phyloP scores from a whole-genome alignment of 768 basidiomycete species.

The Cyclocybe cylindracea region DNA sequence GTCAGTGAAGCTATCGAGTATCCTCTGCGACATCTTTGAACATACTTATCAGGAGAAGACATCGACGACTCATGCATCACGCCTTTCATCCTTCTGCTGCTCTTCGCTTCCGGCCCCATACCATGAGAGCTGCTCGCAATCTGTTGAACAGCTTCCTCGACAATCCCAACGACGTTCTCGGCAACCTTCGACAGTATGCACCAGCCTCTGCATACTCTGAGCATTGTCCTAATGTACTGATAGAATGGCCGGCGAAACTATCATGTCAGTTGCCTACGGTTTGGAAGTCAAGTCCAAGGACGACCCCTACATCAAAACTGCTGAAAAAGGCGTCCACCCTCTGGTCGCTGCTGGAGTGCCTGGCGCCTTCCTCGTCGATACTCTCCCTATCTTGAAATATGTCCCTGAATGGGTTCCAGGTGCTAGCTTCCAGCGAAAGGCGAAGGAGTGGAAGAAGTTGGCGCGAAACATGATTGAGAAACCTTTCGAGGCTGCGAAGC shows the following conservation, averaged over 20 bases:
- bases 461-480: constrained; percentile 36
- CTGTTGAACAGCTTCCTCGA: constrained; percentile 33
- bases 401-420: constrained; percentile 64
- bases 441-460: constrained; percentile 40
- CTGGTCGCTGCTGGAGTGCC: constrained; percentile 35
- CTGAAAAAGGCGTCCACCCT: constrained; percentile 36
- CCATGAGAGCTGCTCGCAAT: constrained; percentile 15
- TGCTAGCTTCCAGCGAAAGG: constrained; percentile 56
- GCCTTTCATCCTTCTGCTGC: constrained; percentile 18
- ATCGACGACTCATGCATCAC: constrained; percentile 19
- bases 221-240: constrained; percentile 5
- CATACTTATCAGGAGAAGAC: constrained; percentile 13
- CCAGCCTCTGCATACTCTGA: not conserved
- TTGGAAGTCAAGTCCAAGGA: constrained; percentile 35
- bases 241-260: constrained; percentile 31
- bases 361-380: constrained; percentile 48
- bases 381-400: constrained; percentile 36
- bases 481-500: constrained; percentile 32
- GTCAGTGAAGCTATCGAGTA: constrained; percentile 20
- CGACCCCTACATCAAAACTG: constrained; percentile 45
- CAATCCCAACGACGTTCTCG: constrained; percentile 32
- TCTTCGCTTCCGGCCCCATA: constrained; percentile 24
- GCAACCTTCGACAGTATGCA: constrained; percentile 37
- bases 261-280: constrained; percentile 47
- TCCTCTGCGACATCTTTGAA: constrained; percentile 26